These are phyloP conservation scores for Lenwebbia sp. DNA, from an alignment of 345 rosid species.

Conservation along the genomic window DNA sequence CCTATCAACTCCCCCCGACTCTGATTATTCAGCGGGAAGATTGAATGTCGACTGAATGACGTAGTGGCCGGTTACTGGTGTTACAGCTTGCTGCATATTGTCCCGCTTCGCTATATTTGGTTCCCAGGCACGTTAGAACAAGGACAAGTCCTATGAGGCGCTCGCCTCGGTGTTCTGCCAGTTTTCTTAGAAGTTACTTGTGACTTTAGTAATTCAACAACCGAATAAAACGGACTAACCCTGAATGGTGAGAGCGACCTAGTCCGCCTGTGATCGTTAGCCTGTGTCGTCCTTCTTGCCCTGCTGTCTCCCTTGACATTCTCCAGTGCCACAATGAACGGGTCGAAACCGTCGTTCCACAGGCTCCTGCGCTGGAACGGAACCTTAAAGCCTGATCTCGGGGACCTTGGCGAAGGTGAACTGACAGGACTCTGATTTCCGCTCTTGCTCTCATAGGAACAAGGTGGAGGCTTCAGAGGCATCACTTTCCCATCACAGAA, in stretches of 20 bases:
- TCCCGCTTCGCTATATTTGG: neutral
- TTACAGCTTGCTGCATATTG: neutral
- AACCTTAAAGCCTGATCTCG: neutral
- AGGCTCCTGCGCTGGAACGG: constrained; percentile 24
- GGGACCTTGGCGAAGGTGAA: constrained; percentile 4
- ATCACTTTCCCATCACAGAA: constrained; percentile 32
- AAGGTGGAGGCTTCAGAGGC: constrained; percentile 40
- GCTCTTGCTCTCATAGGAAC: neutral
- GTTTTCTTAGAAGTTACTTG: neutral
- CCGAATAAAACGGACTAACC: neutral
- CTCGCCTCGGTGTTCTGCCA: neutral
- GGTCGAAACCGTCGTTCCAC: constrained; percentile 51
- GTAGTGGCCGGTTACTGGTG: neutral
- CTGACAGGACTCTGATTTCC: neutral
- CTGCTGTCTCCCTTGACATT: constrained; percentile 19
- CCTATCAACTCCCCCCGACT: neutral
- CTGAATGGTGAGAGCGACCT: constrained; percentile 22
- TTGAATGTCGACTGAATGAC: neutral
- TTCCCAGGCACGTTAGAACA: neutral
- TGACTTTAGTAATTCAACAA: neutral
- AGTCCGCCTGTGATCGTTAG: constrained; percentile 10
- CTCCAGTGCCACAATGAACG: constrained; percentile 40
- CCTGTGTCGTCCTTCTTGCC: neutral
- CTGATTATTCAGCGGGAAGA: neutral
- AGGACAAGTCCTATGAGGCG: neutral